These are phyloP conservation scores for Thalassiosira livingstoniorum DNA, from an alignment of 352 stramenopile species.

Conservation along the genomic window DNA sequence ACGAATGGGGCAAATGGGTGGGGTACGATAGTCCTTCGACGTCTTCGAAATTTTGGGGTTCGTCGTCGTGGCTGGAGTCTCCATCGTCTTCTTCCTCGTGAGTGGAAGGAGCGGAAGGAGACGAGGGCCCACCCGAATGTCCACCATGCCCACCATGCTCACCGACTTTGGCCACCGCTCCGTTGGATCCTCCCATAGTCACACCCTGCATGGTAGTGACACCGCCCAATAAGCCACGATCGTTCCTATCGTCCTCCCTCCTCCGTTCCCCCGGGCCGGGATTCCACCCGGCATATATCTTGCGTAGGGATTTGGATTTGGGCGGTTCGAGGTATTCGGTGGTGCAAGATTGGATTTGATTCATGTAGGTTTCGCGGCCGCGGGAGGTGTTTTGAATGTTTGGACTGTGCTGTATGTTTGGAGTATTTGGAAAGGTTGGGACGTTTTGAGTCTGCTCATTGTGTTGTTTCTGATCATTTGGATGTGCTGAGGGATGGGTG, in stretches of 20 bases:
- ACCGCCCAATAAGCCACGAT: too few species aligned
- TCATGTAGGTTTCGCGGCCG: conserved; percentile 35
- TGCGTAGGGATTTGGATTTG: conserved; percentile 44
- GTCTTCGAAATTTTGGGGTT: conserved; percentile 38
- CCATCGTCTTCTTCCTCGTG: conserved; percentile 26
- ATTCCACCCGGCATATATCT: conserved; percentile 57
- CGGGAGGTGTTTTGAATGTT: conserved; percentile 12
- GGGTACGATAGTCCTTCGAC: conserved; percentile 33
- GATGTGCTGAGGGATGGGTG: too few species aligned
- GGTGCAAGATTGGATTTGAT: conserved; percentile 37
- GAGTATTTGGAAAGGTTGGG: too few species aligned
- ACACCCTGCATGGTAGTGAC: too few species aligned
- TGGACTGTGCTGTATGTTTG: too few species aligned
- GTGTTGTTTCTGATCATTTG: too few species aligned
- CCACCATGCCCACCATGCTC: not conserved
- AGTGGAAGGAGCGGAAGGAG: conserved; percentile 1
- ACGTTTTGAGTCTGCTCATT: too few species aligned
- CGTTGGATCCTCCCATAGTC: not conserved
- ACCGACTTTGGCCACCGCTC: not conserved
- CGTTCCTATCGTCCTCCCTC: conserved; percentile 10
- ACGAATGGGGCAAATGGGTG: not conserved
- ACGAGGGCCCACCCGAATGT: conserved; percentile 19
- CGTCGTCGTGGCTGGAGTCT: conserved; percentile 27
- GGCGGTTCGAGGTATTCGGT: conserved; percentile 56
- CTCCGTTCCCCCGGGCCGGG: conserved; percentile 45